Evolutionary conservation across 495 filamentous ascomycete species (phyloP).

Genomic region (Aeminium ludgeri): DNA sequence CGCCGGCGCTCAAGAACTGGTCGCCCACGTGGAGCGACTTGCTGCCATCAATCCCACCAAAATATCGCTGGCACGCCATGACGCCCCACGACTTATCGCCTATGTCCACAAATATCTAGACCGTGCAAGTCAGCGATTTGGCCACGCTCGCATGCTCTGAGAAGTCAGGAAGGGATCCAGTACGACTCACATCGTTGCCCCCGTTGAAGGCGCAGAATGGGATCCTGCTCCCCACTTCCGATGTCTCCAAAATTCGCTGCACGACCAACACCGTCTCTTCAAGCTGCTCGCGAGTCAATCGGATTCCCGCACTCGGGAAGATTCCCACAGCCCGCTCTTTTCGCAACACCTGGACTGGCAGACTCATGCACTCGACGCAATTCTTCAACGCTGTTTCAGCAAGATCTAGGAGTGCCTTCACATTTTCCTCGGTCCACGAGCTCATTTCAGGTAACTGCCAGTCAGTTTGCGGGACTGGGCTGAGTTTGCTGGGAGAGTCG

Average conservation of each 20-base stretch:
- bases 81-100: slow-evolving; percentile 97
- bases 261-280: slow-evolving; percentile 92
- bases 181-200: slow-evolving; percentile 15
- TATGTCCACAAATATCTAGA: slow-evolving; percentile 93
- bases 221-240: slow-evolving; percentile 45
- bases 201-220: slow-evolving; percentile 98
- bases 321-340: slow-evolving; percentile 94
- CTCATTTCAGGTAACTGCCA: slow-evolving; percentile 85
- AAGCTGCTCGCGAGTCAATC: slow-evolving; percentile 70
- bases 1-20: slow-evolving; percentile 87
- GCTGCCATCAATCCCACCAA: slow-evolving; percentile 49
- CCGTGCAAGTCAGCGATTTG: background rate
- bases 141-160: too few species aligned
- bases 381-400: slow-evolving; percentile 70
- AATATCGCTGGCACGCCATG: slow-evolving; percentile 78
- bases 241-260: slow-evolving; percentile 79
- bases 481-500: slow-evolving; percentile 33
- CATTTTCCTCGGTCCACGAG: slow-evolving; percentile 63
- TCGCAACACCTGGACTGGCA: slow-evolving; percentile 61
- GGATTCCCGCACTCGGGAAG: slow-evolving; percentile 41
- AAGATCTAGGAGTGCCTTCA: slow-evolving; percentile 62
- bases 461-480: slow-evolving; percentile 45
- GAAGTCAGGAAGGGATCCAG: background rate
- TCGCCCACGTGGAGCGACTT: slow-evolving; percentile 74
- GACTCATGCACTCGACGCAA: slow-evolving; percentile 55